Conservation (phyloP, 106 monocot genomes). For the Allium fistulosum region DNA sequence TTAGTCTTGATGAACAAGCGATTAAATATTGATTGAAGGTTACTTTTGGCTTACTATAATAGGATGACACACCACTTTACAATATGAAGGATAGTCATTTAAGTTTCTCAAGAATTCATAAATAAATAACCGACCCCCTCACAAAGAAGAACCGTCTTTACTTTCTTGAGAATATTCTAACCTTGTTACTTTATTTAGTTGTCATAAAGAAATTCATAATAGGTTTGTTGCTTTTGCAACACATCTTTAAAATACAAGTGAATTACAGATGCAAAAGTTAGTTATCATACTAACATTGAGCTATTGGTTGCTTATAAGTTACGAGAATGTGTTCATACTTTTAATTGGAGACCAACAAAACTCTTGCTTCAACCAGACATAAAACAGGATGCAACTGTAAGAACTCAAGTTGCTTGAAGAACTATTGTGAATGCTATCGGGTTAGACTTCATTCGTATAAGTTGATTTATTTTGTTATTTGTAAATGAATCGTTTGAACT, state of each 20-base stretch:
- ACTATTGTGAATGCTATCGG: constrained; percentile 98
- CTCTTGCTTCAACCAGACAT: constrained; percentile 90
- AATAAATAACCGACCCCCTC: no score
- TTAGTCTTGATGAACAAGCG: no score
- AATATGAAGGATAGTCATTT: no score
- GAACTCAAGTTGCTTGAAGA: constrained; percentile 93
- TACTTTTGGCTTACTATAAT: no score
- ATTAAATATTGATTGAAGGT: no score
- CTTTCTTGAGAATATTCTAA: no score
- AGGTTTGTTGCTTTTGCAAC: not conserved
- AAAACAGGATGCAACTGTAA: constrained; percentile 98
- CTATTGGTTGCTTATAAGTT: not conserved
- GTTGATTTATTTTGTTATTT: not conserved
- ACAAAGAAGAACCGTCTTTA: no score
- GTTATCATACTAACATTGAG: not conserved
- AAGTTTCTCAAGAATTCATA: no score
- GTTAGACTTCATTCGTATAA: constrained; percentile 22
- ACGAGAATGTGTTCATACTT: not conserved
- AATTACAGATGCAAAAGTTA: not conserved
- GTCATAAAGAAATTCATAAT: no score
- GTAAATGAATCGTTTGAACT: not conserved
- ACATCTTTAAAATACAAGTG: no score
- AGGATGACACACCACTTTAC: no score
- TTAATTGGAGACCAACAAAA: constrained; percentile 75
- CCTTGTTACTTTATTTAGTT: no score